Evolutionary conservation across 2,329 filamentous ascomycete genomes (phyloP).

Genomic region (Fusarium veterinarium): DNA sequence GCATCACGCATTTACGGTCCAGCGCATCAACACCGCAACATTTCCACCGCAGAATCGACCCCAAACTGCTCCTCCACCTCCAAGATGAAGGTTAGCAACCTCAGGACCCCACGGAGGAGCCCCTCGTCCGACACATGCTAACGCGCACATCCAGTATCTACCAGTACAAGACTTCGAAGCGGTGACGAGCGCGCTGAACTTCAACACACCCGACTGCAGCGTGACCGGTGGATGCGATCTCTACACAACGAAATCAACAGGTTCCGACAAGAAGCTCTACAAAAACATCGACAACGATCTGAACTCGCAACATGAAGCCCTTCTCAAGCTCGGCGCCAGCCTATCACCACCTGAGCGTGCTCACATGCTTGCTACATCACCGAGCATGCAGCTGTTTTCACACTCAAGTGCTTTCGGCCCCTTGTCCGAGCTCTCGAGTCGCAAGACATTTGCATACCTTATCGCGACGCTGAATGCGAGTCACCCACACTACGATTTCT

Average conservation of each 20-base stretch:
- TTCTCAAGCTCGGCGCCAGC: constrained; percentile 86
- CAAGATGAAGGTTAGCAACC: constrained; percentile 54
- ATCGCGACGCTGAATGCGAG: constrained; percentile 97
- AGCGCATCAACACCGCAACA: constrained; percentile 14
- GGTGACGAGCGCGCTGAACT: constrained; percentile 92
- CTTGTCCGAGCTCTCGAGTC: constrained; percentile 86
- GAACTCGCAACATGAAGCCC: constrained; percentile 89
- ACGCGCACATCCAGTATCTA: constrained; percentile 74
- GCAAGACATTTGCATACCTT: constrained; percentile 93
- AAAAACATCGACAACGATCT: constrained; percentile 93
- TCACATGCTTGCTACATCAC: constrained; percentile 76
- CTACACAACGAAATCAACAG: constrained; percentile 96
- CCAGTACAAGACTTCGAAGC: constrained; percentile 91
- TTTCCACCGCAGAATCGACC: constrained; percentile 1
- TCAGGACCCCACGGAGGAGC: background rate
- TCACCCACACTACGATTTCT: constrained; percentile 94
- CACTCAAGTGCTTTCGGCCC: constrained; percentile 92
- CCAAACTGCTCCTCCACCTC: constrained; percentile 7
- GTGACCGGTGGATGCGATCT: constrained; percentile 95
- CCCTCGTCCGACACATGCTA: constrained; percentile 22
- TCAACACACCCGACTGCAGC: constrained; percentile 92
- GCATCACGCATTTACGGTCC: constrained; percentile 22
- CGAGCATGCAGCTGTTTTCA: constrained; percentile 68
- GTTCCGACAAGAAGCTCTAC: constrained; percentile 96
- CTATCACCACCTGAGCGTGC: constrained; percentile 85